These are phyloP conservation scores for Polyplosphaeria fusca DNA, from an alignment of 495 filamentous ascomycete species.

Conservation along the genomic window DNA sequence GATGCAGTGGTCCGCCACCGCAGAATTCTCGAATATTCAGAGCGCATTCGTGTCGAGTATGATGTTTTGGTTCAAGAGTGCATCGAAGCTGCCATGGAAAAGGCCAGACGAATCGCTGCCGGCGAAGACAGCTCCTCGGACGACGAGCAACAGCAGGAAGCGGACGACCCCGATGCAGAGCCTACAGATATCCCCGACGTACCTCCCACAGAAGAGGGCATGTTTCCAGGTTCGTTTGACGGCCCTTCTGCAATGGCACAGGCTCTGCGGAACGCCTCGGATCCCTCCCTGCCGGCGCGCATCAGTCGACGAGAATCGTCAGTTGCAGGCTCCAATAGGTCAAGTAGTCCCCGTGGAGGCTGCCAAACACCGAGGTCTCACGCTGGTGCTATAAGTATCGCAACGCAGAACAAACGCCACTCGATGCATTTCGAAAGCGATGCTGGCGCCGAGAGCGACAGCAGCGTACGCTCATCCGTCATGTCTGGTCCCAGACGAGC, in stretches of 20 bases:
- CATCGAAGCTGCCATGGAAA: conserved; percentile 84
- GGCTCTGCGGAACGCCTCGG: conserved; percentile 52
- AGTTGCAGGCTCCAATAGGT: conserved; percentile 65
- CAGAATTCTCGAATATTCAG: conserved; percentile 90
- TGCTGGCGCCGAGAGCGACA: conserved; percentile 74
- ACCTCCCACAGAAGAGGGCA: conserved; percentile 44
- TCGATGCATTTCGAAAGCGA: conserved; percentile 77
- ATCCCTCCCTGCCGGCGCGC: conserved; percentile 38
- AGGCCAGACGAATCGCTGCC: conserved; percentile 82
- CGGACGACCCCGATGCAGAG: conserved; percentile 10
- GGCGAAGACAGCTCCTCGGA: conserved; percentile 76
- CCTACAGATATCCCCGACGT: conserved; percentile 45
- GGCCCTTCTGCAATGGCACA: conserved; percentile 55
- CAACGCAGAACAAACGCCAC: conserved; percentile 65
- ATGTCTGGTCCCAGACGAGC: conserved; percentile 66
- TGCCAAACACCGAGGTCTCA: conserved; percentile 84
- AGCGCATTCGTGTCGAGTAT: conserved; percentile 91
- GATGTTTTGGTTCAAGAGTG: conserved; percentile 88
- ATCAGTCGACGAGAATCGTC: conserved; percentile 56
- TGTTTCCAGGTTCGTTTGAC: conserved; percentile 55
- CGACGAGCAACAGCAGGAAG: conserved; percentile 41
- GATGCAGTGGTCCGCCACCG: conserved; percentile 89
- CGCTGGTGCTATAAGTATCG: conserved; percentile 60
- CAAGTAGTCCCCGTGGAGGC: conserved; percentile 84
- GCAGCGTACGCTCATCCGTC: conserved; percentile 73